phyloP scores from a whole-genome alignment of 192 early-diverging fungal genomes.

The Coemansia erecta region DNA sequence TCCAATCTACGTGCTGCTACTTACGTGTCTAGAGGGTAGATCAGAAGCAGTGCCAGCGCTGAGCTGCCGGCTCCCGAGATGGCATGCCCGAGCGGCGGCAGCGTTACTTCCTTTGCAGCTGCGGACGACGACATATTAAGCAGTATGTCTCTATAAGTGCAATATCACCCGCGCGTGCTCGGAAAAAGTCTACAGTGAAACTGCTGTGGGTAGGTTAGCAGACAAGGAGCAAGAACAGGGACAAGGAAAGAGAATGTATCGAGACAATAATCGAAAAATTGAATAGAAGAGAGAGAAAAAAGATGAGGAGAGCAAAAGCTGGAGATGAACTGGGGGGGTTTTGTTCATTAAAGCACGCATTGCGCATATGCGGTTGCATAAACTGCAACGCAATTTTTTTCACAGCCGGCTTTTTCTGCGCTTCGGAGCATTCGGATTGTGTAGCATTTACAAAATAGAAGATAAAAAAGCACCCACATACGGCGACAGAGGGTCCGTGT shows the following conservation, averaged over 20 bases:
- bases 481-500: not conserved
- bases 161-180: too few relatives aligned
- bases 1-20: not conserved
- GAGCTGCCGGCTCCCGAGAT: conserved; percentile 88
- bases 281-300: not conserved
- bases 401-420: too few relatives aligned
- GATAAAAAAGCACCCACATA: not conserved
- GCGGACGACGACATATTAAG: too few relatives aligned
- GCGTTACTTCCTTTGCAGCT: conserved; percentile 35
- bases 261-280: too few relatives aligned
- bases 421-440: not conserved
- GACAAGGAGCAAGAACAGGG: not conserved
- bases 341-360: too few relatives aligned
- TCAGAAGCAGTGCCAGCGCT: conserved; percentile 83
- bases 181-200: not conserved
- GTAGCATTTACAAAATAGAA: not conserved
- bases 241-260: not conserved
- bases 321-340: not conserved
- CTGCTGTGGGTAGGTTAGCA: not conserved
- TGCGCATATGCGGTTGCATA: not conserved
- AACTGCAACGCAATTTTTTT: too few relatives aligned
- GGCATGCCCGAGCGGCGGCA: conserved; percentile 89
- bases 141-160: too few relatives aligned
- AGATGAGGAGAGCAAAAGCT: conserved; percentile 11
- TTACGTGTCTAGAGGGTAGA: conserved; percentile 91